phyloP scores from a whole-genome alignment of 352 stramenopile genomes.

The Pythium aquatile region DNA sequence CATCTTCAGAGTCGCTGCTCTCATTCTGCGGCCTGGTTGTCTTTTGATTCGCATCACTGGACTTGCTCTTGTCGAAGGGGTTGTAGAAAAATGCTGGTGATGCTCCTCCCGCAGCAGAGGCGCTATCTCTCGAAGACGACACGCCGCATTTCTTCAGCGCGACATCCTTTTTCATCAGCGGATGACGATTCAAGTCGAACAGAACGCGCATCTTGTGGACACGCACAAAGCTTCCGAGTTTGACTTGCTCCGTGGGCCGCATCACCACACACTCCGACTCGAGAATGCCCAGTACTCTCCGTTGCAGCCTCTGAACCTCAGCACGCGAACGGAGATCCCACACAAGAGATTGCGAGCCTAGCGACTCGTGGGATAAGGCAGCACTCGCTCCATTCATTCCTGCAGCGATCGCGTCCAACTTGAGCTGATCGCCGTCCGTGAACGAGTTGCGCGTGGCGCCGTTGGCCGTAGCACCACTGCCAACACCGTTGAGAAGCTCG shows the following conservation, averaged over 20 bases:
- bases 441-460: neutral
- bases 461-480: neutral
- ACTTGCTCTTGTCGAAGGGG: conserved; percentile 30
- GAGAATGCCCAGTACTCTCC: conserved; percentile 45
- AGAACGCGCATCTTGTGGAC: conserved; percentile 51
- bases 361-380: neutral
- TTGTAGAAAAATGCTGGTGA: conserved; percentile 38
- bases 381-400: neutral
- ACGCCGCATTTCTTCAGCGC: conserved; percentile 39
- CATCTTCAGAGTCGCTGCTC: conserved; percentile 14
- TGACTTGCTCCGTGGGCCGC: conserved; percentile 49
- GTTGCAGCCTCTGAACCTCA: conserved; percentile 59
- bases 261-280: conserved; percentile 57
- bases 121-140: conserved; percentile 6
- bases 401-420: neutral
- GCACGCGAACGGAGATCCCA: conserved; percentile 64
- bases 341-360: conserved; percentile 18
- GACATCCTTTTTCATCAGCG: conserved; percentile 37
- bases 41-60: neutral
- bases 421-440: neutral
- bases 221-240: conserved; percentile 52
- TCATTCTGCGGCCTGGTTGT: conserved; percentile 12
- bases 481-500: neutral
- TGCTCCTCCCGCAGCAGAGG: neutral
- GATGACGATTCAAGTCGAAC: conserved; percentile 22